Percentiles rank a stretch among this genome's conserved stretches.
Conservation (phyloP, 805 yeast species). For the Candida succiphila region DNA sequence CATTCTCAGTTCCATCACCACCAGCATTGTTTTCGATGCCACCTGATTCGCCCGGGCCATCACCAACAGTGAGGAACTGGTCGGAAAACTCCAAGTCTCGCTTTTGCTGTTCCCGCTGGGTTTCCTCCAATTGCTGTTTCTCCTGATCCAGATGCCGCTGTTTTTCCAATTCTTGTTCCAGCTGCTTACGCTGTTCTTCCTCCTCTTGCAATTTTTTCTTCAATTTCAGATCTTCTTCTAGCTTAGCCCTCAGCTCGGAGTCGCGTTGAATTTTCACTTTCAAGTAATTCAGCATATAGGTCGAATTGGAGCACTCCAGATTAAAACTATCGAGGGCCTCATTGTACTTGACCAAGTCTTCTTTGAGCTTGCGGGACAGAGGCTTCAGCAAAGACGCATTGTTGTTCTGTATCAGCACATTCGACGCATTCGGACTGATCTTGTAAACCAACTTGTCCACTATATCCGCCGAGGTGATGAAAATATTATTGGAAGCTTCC, state of each 20-base stretch:
- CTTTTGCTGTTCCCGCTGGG: not conserved
- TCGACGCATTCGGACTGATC: slow-evolving; percentile 14
- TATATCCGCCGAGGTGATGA: slow-evolving; percentile 22
- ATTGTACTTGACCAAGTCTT: slow-evolving; percentile 18
- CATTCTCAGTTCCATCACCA: not conserved
- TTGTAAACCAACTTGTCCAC: slow-evolving; percentile 20
- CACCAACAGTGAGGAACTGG: not conserved
- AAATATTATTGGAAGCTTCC: slow-evolving; percentile 21
- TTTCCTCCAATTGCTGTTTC: not conserved
- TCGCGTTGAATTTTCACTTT: slow-evolving; percentile 19
- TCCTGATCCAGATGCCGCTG: slow-evolving; percentile 4
- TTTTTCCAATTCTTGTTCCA: slow-evolving; percentile 2
- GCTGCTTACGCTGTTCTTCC: slow-evolving; percentile 4
- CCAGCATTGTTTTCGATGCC: slow-evolving; percentile 1
- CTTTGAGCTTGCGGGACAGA: slow-evolving; percentile 12
- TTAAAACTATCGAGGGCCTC: slow-evolving; percentile 18
- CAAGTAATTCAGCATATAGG: slow-evolving; percentile 15
- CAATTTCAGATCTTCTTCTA: slow-evolving; percentile 12
- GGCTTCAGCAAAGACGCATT: slow-evolving; percentile 17
- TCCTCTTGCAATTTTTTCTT: slow-evolving; percentile 13
- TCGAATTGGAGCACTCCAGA: slow-evolving; percentile 19
- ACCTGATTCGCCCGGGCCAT: too few relatives aligned
- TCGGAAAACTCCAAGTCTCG: too few relatives aligned
- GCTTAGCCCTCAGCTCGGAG: slow-evolving; percentile 10
- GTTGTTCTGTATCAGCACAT: slow-evolving; percentile 18